phyloP scores from a whole-genome alignment of 1,284 basidiomycete species.

The Golubevia sp. region DNA sequence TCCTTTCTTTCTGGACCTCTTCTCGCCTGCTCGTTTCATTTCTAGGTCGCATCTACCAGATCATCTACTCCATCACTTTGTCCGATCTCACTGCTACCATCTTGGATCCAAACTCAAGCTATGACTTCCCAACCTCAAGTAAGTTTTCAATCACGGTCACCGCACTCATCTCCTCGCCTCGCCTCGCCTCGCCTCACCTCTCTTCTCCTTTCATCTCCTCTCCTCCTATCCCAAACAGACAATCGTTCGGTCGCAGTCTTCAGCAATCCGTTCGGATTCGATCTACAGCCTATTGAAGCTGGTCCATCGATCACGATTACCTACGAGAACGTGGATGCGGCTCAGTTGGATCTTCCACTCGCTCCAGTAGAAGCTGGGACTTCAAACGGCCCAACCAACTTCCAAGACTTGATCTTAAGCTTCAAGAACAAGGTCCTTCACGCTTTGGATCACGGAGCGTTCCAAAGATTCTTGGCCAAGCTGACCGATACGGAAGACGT shows the following conservation, averaged over 20 bases:
- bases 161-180: no score
- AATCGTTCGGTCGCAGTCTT: constrained; percentile 53
- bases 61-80: constrained; percentile 50
- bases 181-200: no score
- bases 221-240: no score
- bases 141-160: no score
- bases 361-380: constrained; percentile 25
- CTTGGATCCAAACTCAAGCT: constrained; percentile 3
- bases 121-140: no score
- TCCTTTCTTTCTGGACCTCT: no score
- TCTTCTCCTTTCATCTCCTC: no score
- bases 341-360: constrained; percentile 27
- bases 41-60: constrained; percentile 55
- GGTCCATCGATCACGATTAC: constrained; percentile 32
- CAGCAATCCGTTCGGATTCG: constrained; percentile 54
- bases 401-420: constrained; percentile 25
- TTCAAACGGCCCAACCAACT: constrained; percentile 40
- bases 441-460: constrained; percentile 24
- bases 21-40: no score
- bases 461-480: constrained; percentile 39
- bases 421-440: constrained; percentile 37
- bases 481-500: constrained; percentile 34
- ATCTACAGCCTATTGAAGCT: constrained; percentile 34
- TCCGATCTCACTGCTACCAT: constrained; percentile 44
- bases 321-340: constrained; percentile 39